These are phyloP conservation scores for Aspergillus arachidicola DNA, from an alignment of 2,329 filamentous ascomycete species.

Conservation along the genomic window DNA sequence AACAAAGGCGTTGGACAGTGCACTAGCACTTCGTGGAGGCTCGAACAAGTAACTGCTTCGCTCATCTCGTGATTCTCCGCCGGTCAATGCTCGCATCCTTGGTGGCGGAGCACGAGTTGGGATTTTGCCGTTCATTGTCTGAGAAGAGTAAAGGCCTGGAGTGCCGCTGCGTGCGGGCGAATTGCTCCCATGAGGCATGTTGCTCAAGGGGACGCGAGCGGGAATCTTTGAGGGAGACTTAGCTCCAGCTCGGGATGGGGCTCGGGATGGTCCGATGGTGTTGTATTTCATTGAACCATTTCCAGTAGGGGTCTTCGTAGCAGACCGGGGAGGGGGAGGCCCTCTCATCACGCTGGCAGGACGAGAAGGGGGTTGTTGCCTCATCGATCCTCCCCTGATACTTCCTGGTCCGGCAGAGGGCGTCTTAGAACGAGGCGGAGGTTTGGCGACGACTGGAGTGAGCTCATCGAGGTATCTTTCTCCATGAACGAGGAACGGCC, in stretches of 20 bases:
- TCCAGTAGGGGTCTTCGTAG: slow-evolving; percentile 51
- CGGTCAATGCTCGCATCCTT: slow-evolving; percentile 83
- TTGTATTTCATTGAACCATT: slow-evolving; percentile 44
- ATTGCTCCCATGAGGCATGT: slow-evolving; percentile 62
- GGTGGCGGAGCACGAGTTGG: slow-evolving; percentile 71
- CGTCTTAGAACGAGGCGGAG: slow-evolving; percentile 56
- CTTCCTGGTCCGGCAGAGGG: slow-evolving; percentile 39
- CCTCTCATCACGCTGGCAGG: slow-evolving; percentile 41
- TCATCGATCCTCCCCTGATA: slow-evolving; percentile 27
- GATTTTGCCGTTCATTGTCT: slow-evolving; percentile 51
- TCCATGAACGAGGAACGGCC: slow-evolving; percentile 90
- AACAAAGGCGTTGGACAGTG: slow-evolving; percentile 53
- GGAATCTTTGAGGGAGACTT: slow-evolving; percentile 54
- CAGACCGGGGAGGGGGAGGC: slow-evolving; percentile 45
- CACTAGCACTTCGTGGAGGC: slow-evolving; percentile 56
- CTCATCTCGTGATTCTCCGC: slow-evolving; percentile 51
- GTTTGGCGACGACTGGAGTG: slow-evolving; percentile 68
- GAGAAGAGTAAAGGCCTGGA: slow-evolving; percentile 44
- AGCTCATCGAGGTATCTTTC: slow-evolving; percentile 86
- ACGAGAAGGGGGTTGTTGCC: slow-evolving; percentile 30
- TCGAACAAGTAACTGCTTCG: slow-evolving; percentile 36
- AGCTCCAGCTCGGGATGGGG: slow-evolving; percentile 30
- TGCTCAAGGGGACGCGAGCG: slow-evolving; percentile 48
- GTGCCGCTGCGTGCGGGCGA: slow-evolving; percentile 72
- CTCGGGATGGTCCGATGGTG: slow-evolving; percentile 30